A percentile compares a stretch with the other conserved stretches of the same genome.
phyloP scores from a whole-genome alignment of 305 asterid genomes.

The Solanum hybrid region DNA sequence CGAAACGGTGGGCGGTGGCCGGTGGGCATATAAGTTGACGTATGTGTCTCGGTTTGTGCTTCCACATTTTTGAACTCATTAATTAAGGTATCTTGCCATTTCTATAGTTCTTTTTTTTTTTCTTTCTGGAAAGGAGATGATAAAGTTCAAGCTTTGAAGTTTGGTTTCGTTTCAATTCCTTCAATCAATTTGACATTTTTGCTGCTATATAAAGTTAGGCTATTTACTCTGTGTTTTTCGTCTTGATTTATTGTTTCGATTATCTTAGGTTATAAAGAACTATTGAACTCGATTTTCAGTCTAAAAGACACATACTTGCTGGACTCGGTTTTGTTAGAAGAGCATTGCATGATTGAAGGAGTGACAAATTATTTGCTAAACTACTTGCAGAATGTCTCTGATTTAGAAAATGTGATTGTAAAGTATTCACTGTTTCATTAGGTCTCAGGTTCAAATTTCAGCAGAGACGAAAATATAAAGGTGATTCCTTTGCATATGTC shows the following conservation, averaged over 20 bases:
- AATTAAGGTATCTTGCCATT: neutral
- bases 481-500: neutral
- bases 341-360: neutral
- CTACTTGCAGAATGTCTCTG: neutral
- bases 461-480: neutral
- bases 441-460: neutral
- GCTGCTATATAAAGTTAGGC: neutral
- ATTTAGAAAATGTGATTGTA: neutral
- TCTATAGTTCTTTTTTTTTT: neutral
- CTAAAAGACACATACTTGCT: neutral
- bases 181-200: neutral
- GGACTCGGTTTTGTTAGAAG: neutral
- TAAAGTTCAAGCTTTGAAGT: neutral
- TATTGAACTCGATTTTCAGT: neutral
- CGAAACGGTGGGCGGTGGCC: neutral
- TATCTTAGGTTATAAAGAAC: neutral
- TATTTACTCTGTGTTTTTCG: neutral
- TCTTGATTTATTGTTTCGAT: neutral
- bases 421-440: neutral
- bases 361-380: neutral
- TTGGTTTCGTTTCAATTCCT: neutral
- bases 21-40: neutral
- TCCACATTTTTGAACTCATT: neutral
- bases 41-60: neutral
- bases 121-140: neutral